Evolutionary conservation across 805 yeast genomes (phyloP), one percentile per base, ranked within the genome.

Genomic region (Ogataea nonfermentans): DNA sequence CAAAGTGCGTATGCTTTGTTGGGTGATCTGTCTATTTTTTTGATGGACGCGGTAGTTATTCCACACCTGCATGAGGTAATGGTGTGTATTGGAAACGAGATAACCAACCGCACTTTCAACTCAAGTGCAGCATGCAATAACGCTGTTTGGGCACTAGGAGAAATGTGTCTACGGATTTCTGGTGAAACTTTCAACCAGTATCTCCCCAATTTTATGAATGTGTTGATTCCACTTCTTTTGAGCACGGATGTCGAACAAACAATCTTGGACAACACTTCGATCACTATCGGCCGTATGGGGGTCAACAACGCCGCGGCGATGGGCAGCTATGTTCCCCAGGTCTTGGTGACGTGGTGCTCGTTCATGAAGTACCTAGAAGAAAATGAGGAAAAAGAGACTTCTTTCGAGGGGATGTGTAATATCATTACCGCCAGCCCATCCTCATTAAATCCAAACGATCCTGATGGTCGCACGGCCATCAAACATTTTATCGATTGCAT

Each of bases 71-170:
- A 70, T 47, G 72, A 74, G 31, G 65, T 86, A 14, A 63, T 88
- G 46, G 68, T 78, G n/a, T 72, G 79, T 43, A 79, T 89, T 46
- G 80, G 84, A 4, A 75, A 74, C 43, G 95, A 85, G 59, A 72
- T 84, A 51, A 73, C 78, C 48, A 68, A 71, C 46, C 61, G 80
- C 43, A 63, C 68, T 8, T 70, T 62, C 53, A 66, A 65, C 32
- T 67, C 80, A 2, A 70, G 66, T 44, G 78, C 91, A 0, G 88
- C 84, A 2, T 81, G 81, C 52, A 86, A 85, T 62, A 93, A 93
- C 61, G 93, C 98, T 1, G 79, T 87, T 35, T 93, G 99, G 99
- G 78, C 96, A 2, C 65, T 85, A 10, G 98, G 99, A 30, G 95
- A 93, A 59, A 78, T 93, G 22, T 72, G 87, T 3, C 68, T 89